These are phyloP conservation scores for Albifimbria verrucaria DNA, from an alignment of 2,329 filamentous ascomycete genomes.

Conservation along the genomic window DNA sequence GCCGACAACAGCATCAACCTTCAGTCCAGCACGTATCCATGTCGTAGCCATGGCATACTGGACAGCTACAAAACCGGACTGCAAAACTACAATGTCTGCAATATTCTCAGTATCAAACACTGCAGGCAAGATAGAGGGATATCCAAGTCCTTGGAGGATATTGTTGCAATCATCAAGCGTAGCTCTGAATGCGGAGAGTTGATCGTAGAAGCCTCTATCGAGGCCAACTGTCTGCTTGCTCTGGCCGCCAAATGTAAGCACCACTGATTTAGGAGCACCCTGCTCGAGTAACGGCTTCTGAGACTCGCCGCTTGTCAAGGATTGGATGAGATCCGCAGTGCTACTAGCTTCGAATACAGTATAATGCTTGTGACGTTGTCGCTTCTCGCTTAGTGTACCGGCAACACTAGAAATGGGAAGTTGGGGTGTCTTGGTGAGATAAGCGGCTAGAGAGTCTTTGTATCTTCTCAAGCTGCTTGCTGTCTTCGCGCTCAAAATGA, in stretches of 20 bases:
- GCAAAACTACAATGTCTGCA: background rate
- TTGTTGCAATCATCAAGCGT: background rate
- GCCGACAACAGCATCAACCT: background rate
- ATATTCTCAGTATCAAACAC: background rate
- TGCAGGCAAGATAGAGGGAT: background rate
- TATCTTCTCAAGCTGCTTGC: slow-evolving; percentile 8
- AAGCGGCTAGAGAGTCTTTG: background rate
- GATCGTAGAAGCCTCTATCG: background rate
- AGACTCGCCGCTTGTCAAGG: background rate
- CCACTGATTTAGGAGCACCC: background rate
- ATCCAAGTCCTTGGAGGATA: background rate
- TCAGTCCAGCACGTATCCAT: background rate
- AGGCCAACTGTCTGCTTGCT: background rate
- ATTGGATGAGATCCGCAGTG: background rate
- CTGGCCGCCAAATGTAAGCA: background rate
- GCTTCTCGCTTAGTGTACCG: background rate
- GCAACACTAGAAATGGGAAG: background rate
- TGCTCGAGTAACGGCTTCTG: background rate
- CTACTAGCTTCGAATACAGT: background rate
- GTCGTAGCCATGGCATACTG: background rate
- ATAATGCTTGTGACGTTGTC: background rate
- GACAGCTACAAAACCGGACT: background rate
- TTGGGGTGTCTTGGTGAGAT: background rate
- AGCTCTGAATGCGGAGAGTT: background rate
- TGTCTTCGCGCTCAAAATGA: slow-evolving; percentile 12